Conservation (phyloP, 1,284 basidiomycete genomes). For the Cutaneotrichosporon cavernicola region DNA sequence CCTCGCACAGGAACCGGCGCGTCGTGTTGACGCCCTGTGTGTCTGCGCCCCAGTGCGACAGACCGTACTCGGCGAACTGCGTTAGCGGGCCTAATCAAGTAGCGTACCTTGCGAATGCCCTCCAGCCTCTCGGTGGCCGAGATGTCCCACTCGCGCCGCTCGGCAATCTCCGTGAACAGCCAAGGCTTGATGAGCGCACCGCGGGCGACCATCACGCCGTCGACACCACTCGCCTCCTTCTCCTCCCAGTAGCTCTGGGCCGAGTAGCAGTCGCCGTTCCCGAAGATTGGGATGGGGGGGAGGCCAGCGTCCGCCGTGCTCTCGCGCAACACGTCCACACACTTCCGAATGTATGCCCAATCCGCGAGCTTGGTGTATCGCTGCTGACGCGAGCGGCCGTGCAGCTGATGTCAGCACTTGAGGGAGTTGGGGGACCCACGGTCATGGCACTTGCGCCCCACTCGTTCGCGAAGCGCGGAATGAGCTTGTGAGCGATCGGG, state of each 20-base stretch:
- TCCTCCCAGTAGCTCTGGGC: slow-evolving; percentile 65
- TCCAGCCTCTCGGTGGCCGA: slow-evolving; percentile 85
- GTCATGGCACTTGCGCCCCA: slow-evolving; percentile 79
- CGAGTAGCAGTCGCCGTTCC: slow-evolving; percentile 92
- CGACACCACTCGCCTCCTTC: slow-evolving; percentile 73
- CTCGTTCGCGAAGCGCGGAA: slow-evolving; percentile 76
- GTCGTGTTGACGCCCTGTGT: slow-evolving; percentile 87
- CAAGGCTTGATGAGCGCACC: slow-evolving; percentile 94
- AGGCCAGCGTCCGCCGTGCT: slow-evolving; percentile 72
- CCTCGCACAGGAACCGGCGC: slow-evolving; percentile 89
- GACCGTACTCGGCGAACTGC: slow-evolving; percentile 76
- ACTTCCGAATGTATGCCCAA: slow-evolving; percentile 86
- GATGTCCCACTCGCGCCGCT: slow-evolving; percentile 91
- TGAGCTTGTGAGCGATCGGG: slow-evolving; percentile 86
- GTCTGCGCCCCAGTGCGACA: slow-evolving; percentile 77
- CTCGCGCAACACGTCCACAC: slow-evolving; percentile 79
- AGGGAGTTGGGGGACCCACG: slow-evolving; percentile 54
- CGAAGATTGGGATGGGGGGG: slow-evolving; percentile 84
- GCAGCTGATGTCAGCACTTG: slow-evolving; percentile 61
- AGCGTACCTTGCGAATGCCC: slow-evolving; percentile 69
- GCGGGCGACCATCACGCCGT: slow-evolving; percentile 91
- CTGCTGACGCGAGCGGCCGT: slow-evolving; percentile 88
- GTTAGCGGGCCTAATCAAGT: not conserved
- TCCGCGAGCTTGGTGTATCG: slow-evolving; percentile 80
- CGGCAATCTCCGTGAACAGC: slow-evolving; percentile 95